Conservation (phyloP, 169 alveolate species). For the Sarcocystis neurona region DNA sequence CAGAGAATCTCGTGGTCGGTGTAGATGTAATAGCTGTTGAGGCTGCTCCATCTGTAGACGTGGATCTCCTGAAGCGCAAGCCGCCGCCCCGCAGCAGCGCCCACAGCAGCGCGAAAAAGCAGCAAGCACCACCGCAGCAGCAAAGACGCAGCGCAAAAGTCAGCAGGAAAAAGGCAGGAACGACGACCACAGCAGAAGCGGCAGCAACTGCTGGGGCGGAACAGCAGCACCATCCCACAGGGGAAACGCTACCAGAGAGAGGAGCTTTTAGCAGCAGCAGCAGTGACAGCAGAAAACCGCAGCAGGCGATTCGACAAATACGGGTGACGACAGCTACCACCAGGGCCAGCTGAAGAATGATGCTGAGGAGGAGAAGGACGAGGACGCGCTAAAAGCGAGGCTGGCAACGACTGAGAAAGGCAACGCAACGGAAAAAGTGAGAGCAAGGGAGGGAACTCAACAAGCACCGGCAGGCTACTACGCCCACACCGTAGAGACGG, state of each 20-base stretch:
- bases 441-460: too few species aligned
- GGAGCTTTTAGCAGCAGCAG: not conserved
- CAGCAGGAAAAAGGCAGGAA: not conserved
- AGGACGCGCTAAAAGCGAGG: too few species aligned
- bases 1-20: constrained; percentile 74
- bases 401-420: too few species aligned
- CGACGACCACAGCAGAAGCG: not conserved
- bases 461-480: too few species aligned
- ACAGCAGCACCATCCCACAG: not conserved
- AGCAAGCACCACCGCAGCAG: not conserved
- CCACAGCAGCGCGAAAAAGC: not conserved
- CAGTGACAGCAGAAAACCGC: not conserved
- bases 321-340: too few species aligned
- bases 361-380: too few species aligned
- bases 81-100: not conserved
- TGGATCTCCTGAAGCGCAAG: constrained; percentile 65
- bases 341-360: too few species aligned
- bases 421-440: too few species aligned
- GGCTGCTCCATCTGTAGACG: constrained; percentile 77
- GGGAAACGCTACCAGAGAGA: not conserved
- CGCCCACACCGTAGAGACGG: too few species aligned
- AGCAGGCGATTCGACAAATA: too few species aligned
- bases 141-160: not conserved
- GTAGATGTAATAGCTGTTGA: constrained; percentile 73
- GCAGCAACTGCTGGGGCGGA: not conserved